A percentile compares a stretch with the other conserved stretches of the same genome.
These are phyloP conservation scores for Paecilomyces variotii DNA, from an alignment of 2,329 filamentous ascomycete species.

Conservation along the genomic window DNA sequence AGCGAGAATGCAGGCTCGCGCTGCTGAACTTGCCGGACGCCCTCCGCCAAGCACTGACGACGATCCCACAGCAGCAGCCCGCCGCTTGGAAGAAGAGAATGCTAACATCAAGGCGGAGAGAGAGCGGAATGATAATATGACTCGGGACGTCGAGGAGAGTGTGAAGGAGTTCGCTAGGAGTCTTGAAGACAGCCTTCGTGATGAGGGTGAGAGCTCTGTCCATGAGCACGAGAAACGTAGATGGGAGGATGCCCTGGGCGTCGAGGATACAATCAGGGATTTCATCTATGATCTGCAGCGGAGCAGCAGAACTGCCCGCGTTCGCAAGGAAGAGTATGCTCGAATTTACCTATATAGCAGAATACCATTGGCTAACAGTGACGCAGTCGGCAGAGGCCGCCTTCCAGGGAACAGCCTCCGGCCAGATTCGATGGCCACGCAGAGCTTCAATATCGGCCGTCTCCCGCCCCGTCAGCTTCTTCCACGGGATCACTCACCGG, in stretches of 20 bases:
- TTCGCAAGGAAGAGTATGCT: conserved; percentile 54
- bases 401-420: conserved; percentile 43
- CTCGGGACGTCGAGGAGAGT: conserved; percentile 91
- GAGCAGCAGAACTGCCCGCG: conserved; percentile 66
- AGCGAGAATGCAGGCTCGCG: conserved; percentile 97
- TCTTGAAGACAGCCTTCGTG: conserved; percentile 80
- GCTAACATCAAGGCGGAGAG: conserved; percentile 73
- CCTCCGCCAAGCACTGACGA: conserved; percentile 59
- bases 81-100: conserved; percentile 82
- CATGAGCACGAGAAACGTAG: conserved; percentile 85
- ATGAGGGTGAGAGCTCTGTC: conserved; percentile 64
- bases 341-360: background rate
- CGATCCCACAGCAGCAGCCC: conserved; percentile 70
- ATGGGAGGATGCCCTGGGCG: conserved; percentile 93
- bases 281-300: conserved; percentile 96
- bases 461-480: conserved; percentile 40
- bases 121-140: conserved; percentile 94
- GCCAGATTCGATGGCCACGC: conserved; percentile 47
- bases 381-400: conserved; percentile 47
- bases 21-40: conserved; percentile 82
- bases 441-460: conserved; percentile 25
- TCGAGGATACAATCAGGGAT: conserved; percentile 93
- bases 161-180: conserved; percentile 79
- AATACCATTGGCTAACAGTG: conserved; percentile 10
- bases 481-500: conserved; percentile 71